Percentiles rank a stretch among this genome's conserved stretches.
Conservation (phyloP, 352 stramenopile species). For the Pythium inflatum region DNA sequence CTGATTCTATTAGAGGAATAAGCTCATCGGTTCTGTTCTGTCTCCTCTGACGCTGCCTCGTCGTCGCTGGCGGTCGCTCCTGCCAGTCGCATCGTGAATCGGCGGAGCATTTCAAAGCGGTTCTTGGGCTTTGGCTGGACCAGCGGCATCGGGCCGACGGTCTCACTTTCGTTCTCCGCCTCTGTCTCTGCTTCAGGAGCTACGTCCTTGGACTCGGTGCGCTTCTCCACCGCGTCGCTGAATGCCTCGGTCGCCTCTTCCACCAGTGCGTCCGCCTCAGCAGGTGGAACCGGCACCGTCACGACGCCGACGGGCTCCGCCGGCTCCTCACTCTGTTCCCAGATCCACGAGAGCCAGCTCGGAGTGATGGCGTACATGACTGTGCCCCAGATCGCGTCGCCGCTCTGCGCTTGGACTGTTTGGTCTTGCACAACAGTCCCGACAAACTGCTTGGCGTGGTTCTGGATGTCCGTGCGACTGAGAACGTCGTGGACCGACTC, state of each 20-base stretch:
- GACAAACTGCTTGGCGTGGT: constrained; percentile 86
- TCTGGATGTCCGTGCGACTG: constrained; percentile 72
- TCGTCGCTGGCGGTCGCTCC: neutral
- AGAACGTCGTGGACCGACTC: constrained; percentile 78
- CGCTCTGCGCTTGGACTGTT: constrained; percentile 77
- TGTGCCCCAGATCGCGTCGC: constrained; percentile 80
- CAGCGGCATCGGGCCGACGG: neutral
- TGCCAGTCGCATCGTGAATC: constrained; percentile 18
- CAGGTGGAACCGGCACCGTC: constrained; percentile 35
- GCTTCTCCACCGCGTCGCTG: constrained; percentile 3
- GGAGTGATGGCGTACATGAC: constrained; percentile 83
- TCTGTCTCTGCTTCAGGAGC: no score
- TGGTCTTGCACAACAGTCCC: constrained; percentile 79
- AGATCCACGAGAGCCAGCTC: constrained; percentile 78
- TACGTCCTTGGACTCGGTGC: neutral
- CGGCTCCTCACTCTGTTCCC: constrained; percentile 38
- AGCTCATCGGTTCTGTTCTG: neutral
- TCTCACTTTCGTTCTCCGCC: no score
- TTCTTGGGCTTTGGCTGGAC: neutral
- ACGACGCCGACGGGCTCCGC: constrained; percentile 31
- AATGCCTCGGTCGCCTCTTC: constrained; percentile 31
- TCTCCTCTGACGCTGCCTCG: neutral
- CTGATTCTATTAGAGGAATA: constrained; percentile 30
- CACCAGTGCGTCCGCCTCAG: constrained; percentile 38
- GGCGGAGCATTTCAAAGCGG: constrained; percentile 30